Percentiles rank a stretch among this genome's conserved stretches.
These are phyloP conservation scores for Chaetoceros tenuissimus DNA, from an alignment of 108 stramenopile species.

Conservation along the genomic window DNA sequence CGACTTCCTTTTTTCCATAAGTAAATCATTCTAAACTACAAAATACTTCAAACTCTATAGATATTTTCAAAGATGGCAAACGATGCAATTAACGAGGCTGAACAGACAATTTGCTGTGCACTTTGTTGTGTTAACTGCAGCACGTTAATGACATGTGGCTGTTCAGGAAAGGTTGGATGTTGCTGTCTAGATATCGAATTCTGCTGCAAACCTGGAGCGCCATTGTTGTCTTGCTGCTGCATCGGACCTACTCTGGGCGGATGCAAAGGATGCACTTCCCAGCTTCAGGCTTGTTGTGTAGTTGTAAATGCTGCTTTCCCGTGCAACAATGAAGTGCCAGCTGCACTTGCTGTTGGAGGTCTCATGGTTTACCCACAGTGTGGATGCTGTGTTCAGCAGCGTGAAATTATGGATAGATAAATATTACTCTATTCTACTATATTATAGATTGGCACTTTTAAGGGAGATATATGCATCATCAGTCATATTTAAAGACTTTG, in stretches of 20 bases:
- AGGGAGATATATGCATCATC: no score
- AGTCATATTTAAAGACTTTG: no score
- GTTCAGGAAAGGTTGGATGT: constrained; percentile 53
- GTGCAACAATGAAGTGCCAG: constrained; percentile 70
- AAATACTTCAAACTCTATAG: no score
- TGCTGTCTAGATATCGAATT: constrained; percentile 48
- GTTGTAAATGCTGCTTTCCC: constrained; percentile 56
- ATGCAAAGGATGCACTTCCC: constrained; percentile 40
- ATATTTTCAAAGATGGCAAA: no score
- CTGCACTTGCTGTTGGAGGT: constrained; percentile 40
- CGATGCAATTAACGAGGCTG: constrained; percentile 70
- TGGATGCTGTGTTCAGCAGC: constrained; percentile 33
- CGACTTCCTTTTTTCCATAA: no score
- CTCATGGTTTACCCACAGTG: constrained; percentile 49
- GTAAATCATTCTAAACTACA: no score
- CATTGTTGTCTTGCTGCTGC: constrained; percentile 21
- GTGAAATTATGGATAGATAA: no score
- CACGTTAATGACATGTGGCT: constrained; percentile 20
- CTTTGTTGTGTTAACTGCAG: constrained; percentile 49
- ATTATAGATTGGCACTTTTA: no score
- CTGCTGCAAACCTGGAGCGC: constrained; percentile 64
- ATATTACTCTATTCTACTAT: no score
- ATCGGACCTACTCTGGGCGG: constrained; percentile 26
- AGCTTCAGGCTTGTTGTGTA: constrained; percentile 53
- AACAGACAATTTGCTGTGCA: constrained; percentile 61